These are phyloP conservation scores for Gaeumannomyces tritici DNA, from an alignment of 2,329 filamentous ascomycete genomes.

Conservation along the genomic window DNA sequence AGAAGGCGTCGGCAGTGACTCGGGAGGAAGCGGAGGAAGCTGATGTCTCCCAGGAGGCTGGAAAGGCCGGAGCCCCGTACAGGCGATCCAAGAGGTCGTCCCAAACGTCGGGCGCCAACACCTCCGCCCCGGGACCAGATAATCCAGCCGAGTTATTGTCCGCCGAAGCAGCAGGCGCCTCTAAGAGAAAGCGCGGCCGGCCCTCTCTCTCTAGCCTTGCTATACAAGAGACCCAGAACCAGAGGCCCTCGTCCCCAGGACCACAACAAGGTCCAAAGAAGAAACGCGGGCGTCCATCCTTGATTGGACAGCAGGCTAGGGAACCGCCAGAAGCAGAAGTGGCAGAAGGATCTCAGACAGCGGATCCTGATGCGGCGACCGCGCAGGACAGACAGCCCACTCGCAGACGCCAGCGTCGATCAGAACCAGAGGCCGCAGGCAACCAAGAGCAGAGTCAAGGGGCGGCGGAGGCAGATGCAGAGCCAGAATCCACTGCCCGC, in stretches of 20 bases:
- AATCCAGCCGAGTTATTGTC: background rate
- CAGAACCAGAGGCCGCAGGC: background rate
- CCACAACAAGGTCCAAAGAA: slow-evolving; percentile 1
- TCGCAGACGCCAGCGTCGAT: background rate
- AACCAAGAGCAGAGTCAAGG: background rate
- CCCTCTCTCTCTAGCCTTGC: slow-evolving; percentile 13
- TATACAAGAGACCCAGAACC: slow-evolving; percentile 12
- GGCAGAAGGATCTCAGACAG: background rate
- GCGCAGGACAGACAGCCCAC: background rate
- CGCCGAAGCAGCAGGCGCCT: slow-evolving; percentile 2
- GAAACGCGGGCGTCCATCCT: slow-evolving; percentile 4
- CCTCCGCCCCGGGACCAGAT: background rate
- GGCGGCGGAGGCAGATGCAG: background rate
- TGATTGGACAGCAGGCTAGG: background rate
- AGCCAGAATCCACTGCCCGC: background rate
- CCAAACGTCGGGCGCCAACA: background rate
- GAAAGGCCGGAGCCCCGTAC: background rate
- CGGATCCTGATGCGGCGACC: background rate
- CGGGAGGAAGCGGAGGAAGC: background rate
- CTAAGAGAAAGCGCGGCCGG: slow-evolving; percentile 13
- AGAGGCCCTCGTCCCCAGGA: background rate
- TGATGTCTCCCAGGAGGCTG: background rate
- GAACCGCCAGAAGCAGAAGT: background rate
- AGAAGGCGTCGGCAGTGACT: background rate
- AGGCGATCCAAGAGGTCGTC: background rate